Base-by-base conservation (phyloP, 2,329 filamentous ascomycete genomes). In the Fusarium bulbicola region DNA sequence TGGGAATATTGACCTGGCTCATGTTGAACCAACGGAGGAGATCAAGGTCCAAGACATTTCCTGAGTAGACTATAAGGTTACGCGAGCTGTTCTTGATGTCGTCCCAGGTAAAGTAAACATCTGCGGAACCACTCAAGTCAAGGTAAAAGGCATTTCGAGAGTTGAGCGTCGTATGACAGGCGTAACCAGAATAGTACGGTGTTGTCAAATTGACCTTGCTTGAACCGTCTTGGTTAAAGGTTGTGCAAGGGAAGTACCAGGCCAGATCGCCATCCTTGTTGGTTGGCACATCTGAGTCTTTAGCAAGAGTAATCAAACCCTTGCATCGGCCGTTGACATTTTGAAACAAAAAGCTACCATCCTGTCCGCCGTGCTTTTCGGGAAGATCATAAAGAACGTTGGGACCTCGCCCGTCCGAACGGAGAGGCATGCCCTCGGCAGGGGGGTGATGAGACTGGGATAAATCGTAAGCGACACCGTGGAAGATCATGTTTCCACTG, bases 301-400 rank as follows among this genome's bases (percentile, higher is more conserved):
- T 80, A 3, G 92, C 89, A 13, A 87, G 82, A 2, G 90, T 97
- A 80, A 99, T 97, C 63, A 98, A 83, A 15, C 89, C 93, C 84
- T 98, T 99, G 88, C 96, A 99, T 71, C 93, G 93, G 53, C 96
- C 97, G 77, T 99, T 99, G 81, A 99, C 96, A 75, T 98, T 97
- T 81, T 99, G 96, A 84, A 99, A 99, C 79, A 99, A 84, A 81
- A 99, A 99, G 79, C 95, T 98, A 65, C 94, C 95, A 80, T 99
- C 97, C 82, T 93, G 89, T n/a, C 95, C 96, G 62, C 91, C 92
- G 76, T 95, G 90, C 79, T 93, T 93, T 75, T 92, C 89, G 2
- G 92, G 88, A n/a, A 97, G 84, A 80, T 98, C 95, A 79, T 91
- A 98, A 20, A 99, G 85, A 30, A 99, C 91, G 78, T 98, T 98